Evolutionary conservation across 2,329 filamentous ascomycete genomes (phyloP).

Genomic region (Nemania diffusa): DNA sequence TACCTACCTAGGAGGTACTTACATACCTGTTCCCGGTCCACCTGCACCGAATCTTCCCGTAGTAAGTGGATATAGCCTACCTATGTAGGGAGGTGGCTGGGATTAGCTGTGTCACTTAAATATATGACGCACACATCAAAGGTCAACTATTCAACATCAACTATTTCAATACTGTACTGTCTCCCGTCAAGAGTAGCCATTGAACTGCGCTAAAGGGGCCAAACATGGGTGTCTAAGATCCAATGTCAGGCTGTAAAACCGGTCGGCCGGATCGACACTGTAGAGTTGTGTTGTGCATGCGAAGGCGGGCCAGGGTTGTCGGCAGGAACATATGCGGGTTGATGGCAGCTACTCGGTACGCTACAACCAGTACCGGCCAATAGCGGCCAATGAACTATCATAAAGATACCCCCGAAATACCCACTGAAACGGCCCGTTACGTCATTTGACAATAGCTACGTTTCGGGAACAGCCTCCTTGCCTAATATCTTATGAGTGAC

Average conservation of each 20-base stretch:
- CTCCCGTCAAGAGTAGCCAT: background rate
- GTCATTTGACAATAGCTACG: constrained; percentile 10
- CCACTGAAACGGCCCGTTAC: constrained; percentile 3
- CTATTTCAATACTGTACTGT: background rate
- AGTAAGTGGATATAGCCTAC: constrained; percentile 4
- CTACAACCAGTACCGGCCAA: background rate
- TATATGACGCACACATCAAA: background rate
- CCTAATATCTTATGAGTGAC: background rate
- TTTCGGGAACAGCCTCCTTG: constrained; percentile 1
- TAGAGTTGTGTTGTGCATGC: background rate
- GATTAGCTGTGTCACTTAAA: background rate
- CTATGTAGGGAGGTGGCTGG: constrained; percentile 3
- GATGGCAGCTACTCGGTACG: constrained; percentile 5
- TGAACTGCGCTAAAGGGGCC: background rate
- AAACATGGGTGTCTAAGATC: background rate
- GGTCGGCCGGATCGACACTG: constrained; percentile 7
- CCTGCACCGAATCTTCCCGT: constrained; percentile 31
- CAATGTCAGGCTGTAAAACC: background rate
- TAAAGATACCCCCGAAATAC: background rate
- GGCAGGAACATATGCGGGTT: constrained; percentile 19
- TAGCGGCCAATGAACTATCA: constrained; percentile 14
- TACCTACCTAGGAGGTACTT: background rate
- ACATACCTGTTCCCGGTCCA: constrained; percentile 5
- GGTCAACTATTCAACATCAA: background rate
- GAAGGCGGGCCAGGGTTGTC: constrained; percentile 6